Percentiles rank a stretch among this genome's conserved stretches.
Conservation (phyloP, 257 asterid genomes). For the Capsicum chinense region DNA sequence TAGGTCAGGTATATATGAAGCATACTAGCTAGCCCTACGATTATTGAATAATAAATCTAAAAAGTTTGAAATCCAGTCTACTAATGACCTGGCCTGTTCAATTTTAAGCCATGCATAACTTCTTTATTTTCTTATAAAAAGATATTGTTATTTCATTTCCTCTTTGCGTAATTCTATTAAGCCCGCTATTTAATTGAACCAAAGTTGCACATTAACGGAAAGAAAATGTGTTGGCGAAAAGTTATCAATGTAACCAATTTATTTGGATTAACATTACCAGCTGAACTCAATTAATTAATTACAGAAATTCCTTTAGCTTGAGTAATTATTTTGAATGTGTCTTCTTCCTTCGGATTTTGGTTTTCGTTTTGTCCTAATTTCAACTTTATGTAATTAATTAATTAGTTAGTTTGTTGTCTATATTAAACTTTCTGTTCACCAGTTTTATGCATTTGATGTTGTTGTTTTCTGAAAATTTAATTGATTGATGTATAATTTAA, state of each 20-base stretch:
- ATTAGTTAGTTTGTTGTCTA: background rate
- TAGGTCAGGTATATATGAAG: slow-evolving; percentile 20
- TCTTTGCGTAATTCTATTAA: background rate
- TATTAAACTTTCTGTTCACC: background rate
- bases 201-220: background rate
- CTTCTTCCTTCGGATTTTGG: background rate
- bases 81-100: slow-evolving; percentile 15
- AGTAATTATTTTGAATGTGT: background rate
- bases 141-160: background rate
- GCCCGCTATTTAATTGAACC: background rate
- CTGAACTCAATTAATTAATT: background rate
- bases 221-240: background rate
- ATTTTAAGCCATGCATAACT: background rate
- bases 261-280: background rate
- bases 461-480: background rate
- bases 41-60: background rate
- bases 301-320: no score
- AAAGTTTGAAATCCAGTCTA: background rate
- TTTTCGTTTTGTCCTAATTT: background rate
- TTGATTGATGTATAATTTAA: background rate
- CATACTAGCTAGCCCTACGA: background rate
- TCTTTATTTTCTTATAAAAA: background rate
- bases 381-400: background rate
- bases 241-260: background rate
- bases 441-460: no score